These are phyloP conservation scores for Sclerotinia subarctica DNA, from an alignment of 2,329 filamentous ascomycete genomes.

Conservation along the genomic window DNA sequence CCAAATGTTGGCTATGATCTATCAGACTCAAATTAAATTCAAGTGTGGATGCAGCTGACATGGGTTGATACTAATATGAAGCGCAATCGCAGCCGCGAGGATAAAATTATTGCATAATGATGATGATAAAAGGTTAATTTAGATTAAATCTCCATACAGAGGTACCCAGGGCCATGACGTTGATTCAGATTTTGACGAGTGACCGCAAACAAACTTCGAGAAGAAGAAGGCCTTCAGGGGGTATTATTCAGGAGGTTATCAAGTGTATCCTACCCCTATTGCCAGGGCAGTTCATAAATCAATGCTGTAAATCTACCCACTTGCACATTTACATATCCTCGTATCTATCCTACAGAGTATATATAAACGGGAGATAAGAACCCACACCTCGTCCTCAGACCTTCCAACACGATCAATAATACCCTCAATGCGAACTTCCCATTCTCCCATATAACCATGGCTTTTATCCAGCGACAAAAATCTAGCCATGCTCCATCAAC, in stretches of 20 bases:
- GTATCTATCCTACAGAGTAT: not conserved
- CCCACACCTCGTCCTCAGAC: not conserved
- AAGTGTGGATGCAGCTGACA: constrained; percentile 1
- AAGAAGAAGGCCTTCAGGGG: not conserved
- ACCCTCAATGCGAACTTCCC: not conserved
- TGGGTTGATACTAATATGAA: constrained; percentile 7
- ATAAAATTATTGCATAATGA: not conserved
- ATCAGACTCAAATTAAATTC: not conserved
- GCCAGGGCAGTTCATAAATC: not conserved
- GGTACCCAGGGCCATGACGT: not conserved
- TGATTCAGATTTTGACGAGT: constrained; percentile 8
- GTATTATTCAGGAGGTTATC: not conserved
- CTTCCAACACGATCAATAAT: not conserved
- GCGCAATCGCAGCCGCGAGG: constrained; percentile 3
- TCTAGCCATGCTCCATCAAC: not conserved
- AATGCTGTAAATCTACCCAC: not conserved
- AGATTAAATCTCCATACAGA: constrained; percentile 2
- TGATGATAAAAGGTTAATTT: not conserved
- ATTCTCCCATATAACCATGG: not conserved
- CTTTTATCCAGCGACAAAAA: not conserved
- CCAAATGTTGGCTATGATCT: not conserved
- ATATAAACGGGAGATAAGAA: not conserved
- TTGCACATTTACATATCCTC: not conserved
- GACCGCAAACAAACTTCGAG: not conserved
- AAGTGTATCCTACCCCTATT: not conserved